Percentiles rank a stretch among this genome's conserved stretches.
Conservation (phyloP, 176 grass and related monocot genomes). For the Cenchrus americanus region DNA sequence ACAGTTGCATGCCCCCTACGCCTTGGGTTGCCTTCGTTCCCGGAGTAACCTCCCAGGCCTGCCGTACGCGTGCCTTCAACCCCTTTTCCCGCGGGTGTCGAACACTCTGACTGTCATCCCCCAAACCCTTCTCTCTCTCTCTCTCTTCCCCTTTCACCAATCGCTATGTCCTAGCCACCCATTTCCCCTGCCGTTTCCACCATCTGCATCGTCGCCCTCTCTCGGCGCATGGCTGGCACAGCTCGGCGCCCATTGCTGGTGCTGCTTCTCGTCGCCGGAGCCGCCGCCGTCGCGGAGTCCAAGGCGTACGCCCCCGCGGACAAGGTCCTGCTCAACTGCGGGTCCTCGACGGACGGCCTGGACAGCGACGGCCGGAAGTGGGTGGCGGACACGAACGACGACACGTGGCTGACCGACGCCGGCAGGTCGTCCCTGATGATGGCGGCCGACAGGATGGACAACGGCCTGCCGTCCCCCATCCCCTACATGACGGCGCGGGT, state of each 20-base stretch:
- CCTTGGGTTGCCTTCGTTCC: conserved; percentile 21
- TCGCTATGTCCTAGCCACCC: conserved; percentile 2
- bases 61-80: conserved; percentile 31
- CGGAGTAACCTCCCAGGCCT: conserved; percentile 31
- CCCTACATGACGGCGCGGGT: conserved; percentile 81
- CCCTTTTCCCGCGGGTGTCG: conserved; percentile 28
- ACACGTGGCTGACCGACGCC: conserved; percentile 52
- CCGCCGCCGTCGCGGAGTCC: background rate
- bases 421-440: conserved; percentile 54
- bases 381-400: conserved; percentile 56
- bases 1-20: background rate
- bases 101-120: background rate
- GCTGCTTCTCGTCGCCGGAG: conserved; percentile 12
- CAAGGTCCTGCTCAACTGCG: conserved; percentile 62
- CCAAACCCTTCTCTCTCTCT: background rate
- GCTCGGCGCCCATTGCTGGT: conserved; percentile 15
- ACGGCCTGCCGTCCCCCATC: conserved; percentile 60
- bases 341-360: conserved; percentile 49
- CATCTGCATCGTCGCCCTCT: background rate
- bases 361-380: conserved; percentile 73
- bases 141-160: background rate
- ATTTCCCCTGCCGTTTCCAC: background rate
- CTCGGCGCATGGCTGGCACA: conserved; percentile 33
- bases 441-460: conserved; percentile 61
- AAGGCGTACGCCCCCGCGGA: conserved; percentile 54